Evolutionary conservation across 2,329 filamentous ascomycete genomes (phyloP).

Genomic region (Madurella mycetomatis): DNA sequence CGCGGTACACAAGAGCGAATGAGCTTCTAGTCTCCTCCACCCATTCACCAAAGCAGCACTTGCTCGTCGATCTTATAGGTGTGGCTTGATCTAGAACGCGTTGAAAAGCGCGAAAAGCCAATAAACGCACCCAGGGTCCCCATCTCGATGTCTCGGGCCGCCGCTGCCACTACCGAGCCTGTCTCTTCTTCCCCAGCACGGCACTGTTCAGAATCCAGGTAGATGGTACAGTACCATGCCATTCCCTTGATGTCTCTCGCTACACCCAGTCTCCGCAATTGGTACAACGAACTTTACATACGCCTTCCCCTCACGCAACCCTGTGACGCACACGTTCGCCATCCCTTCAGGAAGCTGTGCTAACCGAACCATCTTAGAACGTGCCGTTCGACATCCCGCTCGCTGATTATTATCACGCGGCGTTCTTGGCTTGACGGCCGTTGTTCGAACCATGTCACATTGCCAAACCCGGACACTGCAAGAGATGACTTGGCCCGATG

Average conservation of each 20-base stretch:
- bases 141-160: background rate
- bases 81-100: no score
- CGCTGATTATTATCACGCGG: background rate
- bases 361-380: no score
- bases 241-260: no score
- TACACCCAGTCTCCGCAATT: no score
- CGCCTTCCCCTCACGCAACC: no score
- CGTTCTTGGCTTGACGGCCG: background rate
- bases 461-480: background rate
- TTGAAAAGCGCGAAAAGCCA: no score
- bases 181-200: background rate
- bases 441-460: background rate
- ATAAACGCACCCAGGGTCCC: no score
- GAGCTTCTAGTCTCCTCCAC: background rate
- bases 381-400: background rate
- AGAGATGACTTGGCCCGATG: background rate
- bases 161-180: background rate
- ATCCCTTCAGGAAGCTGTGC: no score
- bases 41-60: background rate
- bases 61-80: background rate
- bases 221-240: background rate
- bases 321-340: no score
- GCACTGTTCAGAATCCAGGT: background rate
- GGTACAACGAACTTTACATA: no score
- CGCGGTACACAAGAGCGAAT: background rate